Base-by-base conservation (phyloP, 441 rosid genomes). In the Oxalis stricta region DNA sequence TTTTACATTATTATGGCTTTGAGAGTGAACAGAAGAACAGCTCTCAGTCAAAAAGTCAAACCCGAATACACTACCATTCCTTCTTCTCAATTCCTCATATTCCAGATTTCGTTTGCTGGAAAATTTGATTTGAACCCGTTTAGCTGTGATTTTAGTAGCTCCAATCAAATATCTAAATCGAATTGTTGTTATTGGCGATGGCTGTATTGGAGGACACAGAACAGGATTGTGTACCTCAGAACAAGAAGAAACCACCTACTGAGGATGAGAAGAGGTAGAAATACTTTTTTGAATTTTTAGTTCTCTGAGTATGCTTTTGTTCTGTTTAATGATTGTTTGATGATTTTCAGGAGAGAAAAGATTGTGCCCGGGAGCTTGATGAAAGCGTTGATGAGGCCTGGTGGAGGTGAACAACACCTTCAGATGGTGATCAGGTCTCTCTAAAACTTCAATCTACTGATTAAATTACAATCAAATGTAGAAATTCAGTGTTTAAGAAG, bases 371-470 rank as follows among this genome's bases (percentile, higher is more conserved):
- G 94, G 46, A 86, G 89, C 63, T 67, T 92, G 59, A 65, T 92
- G 89, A 92, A 87, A 65, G 99, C 97, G 20, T 45, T 75, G 66
- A 69, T 84, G 61, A 79, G 95, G 53, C 85, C 97, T 20, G 97
- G 94, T 15, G 94, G 93, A 13, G 97, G 87, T 33, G 95, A 84
- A 46, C 78, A 20, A 68, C 58, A 38, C 99, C 99, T 1, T 59
- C 75, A 0, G 94, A 92, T 31, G 97, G 89, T 66, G 97, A 92
- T 69, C 99, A 92, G 94, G 99, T 92, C 46, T 10, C 7, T 50
- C 1, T 13, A 24, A 24, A 24, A 24, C 8, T 8, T 24, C 8
- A 4, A 24, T 24, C 8, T 4, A 24, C 8, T 24, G 8, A 24
- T 24, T 24, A 24, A 24, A 3, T 24, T 4, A 24, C 28, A 3